A percentile compares a stretch with the other conserved stretches of the same genome.
Evolutionary conservation across 2,329 filamentous ascomycete species (phyloP).

Genomic region (Hawksworthiomyces lignivorus): DNA sequence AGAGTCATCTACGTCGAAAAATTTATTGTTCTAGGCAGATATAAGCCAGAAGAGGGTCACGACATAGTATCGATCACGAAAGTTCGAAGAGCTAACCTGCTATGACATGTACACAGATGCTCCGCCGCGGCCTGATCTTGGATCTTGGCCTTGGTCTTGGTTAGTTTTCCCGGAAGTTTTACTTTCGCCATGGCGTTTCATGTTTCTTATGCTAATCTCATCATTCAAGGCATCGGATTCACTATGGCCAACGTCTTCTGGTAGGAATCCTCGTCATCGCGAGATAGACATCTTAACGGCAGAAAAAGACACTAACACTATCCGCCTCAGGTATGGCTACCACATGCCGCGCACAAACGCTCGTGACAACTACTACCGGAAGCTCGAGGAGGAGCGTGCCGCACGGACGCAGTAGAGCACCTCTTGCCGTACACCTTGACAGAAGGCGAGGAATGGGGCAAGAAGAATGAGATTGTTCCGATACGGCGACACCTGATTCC

Average conservation of each 20-base stretch:
- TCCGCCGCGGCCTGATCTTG: constrained; percentile 50
- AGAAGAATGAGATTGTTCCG: no score
- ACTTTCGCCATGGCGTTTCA: no score
- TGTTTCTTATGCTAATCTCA: not conserved
- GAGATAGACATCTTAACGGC: not conserved
- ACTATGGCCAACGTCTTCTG: constrained; percentile 49
- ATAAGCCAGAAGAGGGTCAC: no score
- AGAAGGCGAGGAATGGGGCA: no score
- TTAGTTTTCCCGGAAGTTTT: constrained; percentile 35
- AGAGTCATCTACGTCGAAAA: no score
- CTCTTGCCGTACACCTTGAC: no score
- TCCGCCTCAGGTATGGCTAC: constrained; percentile 48
- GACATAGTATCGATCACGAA: constrained; percentile 1
- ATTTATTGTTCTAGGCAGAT: no score
- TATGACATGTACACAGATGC: constrained; percentile 49
- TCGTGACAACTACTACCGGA: constrained; percentile 51
- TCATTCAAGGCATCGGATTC: constrained; percentile 41
- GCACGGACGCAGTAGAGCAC: constrained; percentile 15
- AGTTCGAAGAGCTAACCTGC: not conserved
- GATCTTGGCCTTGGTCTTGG: constrained; percentile 50
- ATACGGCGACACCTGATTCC: no score
- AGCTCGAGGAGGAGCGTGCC: constrained; percentile 50
- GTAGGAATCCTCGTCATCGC: constrained; percentile 30
- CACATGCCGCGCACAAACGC: constrained; percentile 52
- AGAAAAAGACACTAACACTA: no score